Base-by-base conservation (phyloP, 257 asterid genomes). In the Capsicum rhomboideum region DNA sequence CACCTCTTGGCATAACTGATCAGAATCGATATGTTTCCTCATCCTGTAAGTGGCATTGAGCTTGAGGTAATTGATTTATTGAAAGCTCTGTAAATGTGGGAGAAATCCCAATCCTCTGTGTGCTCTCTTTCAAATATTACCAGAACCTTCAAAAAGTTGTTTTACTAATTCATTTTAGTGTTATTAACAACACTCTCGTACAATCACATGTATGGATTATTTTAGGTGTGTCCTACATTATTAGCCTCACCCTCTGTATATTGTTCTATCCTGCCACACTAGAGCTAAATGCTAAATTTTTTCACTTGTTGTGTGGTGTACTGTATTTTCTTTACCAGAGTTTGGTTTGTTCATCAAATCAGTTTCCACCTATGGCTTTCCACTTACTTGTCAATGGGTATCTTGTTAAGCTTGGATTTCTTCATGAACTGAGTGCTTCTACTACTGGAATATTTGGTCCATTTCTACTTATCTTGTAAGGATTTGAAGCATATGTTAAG, bases 261-360 rank as follows among this genome's bases (percentile, higher is more conserved):
- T 84, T 88, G 71, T 95, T 93, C 84, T 93, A 88, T 50, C 91
- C 80, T 54, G 90, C 83, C 82, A 85, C 71, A 71, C 80, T 90
- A 82, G 92, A 93, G 85, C 87, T 88, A 50, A 93, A 92, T 86
- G 81, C 69, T 72, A 91, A 89, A 85, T 83, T 92, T 86, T 93
- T 94, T 90, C 93, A 90, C 89, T 93, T 84, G 69, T 88, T 92
- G 26, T 90, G 97, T 82, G 71, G 90, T 88, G 87, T 88, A 82
- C 90, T 95, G 71, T 85, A 91, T 89, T 91, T 93, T 91, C 91
- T 87, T 31, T 97, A 95, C 85, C 94, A 94, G 88, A 98, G 99
- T 77, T 87, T 95, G 92, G 88, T 95, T 87, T 95, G 99, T 93
- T 91, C 89, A 85, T 92, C 96, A 31, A 84, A 89, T 83, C 59